phyloP scores from a whole-genome alignment of 1,139 yeast species.

The Petasospora rhodanensis region DNA sequence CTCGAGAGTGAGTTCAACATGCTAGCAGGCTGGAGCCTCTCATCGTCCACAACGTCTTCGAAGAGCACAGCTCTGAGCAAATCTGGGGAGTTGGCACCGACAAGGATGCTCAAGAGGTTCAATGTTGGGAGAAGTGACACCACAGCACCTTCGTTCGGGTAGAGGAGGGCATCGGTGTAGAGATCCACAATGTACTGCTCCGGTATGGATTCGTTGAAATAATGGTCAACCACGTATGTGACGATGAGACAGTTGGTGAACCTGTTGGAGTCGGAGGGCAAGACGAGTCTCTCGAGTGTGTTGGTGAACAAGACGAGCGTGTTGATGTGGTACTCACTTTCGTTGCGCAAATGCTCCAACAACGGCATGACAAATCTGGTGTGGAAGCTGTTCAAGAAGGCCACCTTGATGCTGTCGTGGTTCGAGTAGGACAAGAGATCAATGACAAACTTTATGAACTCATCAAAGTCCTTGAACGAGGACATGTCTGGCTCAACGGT shows the following conservation, averaged over 20 bases:
- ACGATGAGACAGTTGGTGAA: slow-evolving; percentile 1
- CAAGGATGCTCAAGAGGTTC: slow-evolving; percentile 5
- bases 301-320: slow-evolving; percentile 7
- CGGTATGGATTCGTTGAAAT: slow-evolving; percentile 2
- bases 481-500: not conserved
- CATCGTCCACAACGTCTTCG: not conserved
- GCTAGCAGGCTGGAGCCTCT: not conserved
- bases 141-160: not conserved
- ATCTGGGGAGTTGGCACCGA: slow-evolving; percentile 3
- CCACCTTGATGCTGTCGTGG: slow-evolving; percentile 7
- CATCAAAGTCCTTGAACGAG: slow-evolving; percentile 7
- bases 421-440: slow-evolving; percentile 7
- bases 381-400: slow-evolving; percentile 12
- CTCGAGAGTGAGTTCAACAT: not conserved
- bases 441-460: slow-evolving; percentile 8
- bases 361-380: slow-evolving; percentile 9
- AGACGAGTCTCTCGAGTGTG: slow-evolving; percentile 7
- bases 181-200: slow-evolving; percentile 1
- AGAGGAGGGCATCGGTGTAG: slow-evolving; percentile 1
- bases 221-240: slow-evolving; percentile 5
- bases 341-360: slow-evolving; percentile 1
- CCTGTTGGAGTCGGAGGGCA: slow-evolving; percentile 1
- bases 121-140: slow-evolving; percentile 1
- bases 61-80: slow-evolving; percentile 3
- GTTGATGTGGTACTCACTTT: slow-evolving; percentile 1